A percentile compares a stretch with the other conserved stretches of the same genome.
phyloP scores from a whole-genome alignment of 2,329 filamentous ascomycete species.

The Penicillium verrucosum region DNA sequence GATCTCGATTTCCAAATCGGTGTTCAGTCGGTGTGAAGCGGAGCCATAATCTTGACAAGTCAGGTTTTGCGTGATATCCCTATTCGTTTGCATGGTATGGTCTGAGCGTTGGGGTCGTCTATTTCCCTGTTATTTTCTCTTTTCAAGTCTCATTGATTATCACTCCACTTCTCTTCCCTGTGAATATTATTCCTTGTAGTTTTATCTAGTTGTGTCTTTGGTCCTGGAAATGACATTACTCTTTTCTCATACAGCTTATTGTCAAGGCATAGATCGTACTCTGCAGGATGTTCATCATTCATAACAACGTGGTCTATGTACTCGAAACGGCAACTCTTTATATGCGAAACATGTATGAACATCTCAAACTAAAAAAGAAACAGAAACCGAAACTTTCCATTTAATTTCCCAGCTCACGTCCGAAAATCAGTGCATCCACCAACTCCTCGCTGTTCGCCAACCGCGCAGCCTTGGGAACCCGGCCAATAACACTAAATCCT shows the following conservation, averaged over 20 bases:
- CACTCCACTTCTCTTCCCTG: conserved; percentile 14
- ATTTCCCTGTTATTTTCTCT: conserved; percentile 4
- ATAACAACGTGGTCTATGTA: background rate
- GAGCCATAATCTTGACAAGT: conserved; percentile 18
- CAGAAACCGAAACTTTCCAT: background rate
- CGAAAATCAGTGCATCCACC: conserved; percentile 42
- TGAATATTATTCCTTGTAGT: conserved; percentile 21
- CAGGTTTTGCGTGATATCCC: conserved; percentile 29
- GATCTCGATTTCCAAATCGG: background rate
- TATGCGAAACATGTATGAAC: background rate
- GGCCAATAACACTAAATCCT: conserved; percentile 38
- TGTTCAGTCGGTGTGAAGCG: background rate
- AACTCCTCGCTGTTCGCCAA: conserved; percentile 36
- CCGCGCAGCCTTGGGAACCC: conserved; percentile 37
- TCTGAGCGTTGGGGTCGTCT: conserved; percentile 20
- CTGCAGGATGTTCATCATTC: background rate
- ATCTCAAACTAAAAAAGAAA: background rate
- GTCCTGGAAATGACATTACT: background rate
- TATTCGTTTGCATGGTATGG: conserved; percentile 24
- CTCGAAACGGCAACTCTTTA: background rate
- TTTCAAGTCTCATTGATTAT: conserved; percentile 6
- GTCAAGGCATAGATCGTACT: background rate
- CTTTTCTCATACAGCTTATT: background rate
- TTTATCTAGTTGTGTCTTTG: conserved; percentile 9
- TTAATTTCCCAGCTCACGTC: conserved; percentile 29